Percentiles rank a stretch among this genome's conserved stretches.
Evolutionary conservation across 1,139 yeast species (phyloP).

Genomic region (Lodderomyces oxycetoniae): DNA sequence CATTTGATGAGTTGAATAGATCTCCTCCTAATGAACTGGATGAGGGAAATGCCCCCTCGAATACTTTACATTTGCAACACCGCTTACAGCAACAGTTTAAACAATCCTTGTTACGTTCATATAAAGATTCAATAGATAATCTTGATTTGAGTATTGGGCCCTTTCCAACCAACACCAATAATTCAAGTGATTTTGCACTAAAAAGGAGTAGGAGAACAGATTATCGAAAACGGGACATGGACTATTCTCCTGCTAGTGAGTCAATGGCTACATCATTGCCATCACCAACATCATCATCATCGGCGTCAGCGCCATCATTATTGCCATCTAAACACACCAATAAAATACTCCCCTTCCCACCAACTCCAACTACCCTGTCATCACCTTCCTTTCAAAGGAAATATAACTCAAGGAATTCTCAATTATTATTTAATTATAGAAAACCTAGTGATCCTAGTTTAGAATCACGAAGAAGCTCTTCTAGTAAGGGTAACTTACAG

Average conservation of each 20-base stretch:
- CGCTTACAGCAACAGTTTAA: constrained; percentile 16
- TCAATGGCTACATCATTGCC: constrained; percentile 4
- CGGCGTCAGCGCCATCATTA: too few species aligned
- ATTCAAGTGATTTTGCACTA: constrained; percentile 23
- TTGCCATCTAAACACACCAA: too few species aligned
- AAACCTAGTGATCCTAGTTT: constrained; percentile 11
- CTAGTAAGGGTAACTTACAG: neutral
- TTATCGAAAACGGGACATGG: constrained; percentile 27
- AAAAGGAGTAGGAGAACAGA: constrained; percentile 41
- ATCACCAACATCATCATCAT: constrained; percentile 1
- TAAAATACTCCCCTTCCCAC: constrained; percentile 2
- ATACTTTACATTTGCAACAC: constrained; percentile 14
- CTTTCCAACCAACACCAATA: neutral
- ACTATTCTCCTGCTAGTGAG: constrained; percentile 1
- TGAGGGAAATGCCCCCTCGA: constrained; percentile 8
- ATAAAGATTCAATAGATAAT: neutral
- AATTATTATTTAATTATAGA: constrained; percentile 30
- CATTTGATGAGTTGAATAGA: constrained; percentile 33
- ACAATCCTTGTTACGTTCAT: too few species aligned
- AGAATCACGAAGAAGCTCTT: neutral
- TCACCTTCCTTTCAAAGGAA: constrained; percentile 10
- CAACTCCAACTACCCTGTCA: constrained; percentile 6
- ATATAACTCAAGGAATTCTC: constrained; percentile 25
- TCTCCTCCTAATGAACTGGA: constrained; percentile 7
- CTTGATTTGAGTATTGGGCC: too few species aligned